These are phyloP conservation scores for Rhododendron ferrugineum DNA, from an alignment of 148 eudicot genomes.

Conservation along the genomic window DNA sequence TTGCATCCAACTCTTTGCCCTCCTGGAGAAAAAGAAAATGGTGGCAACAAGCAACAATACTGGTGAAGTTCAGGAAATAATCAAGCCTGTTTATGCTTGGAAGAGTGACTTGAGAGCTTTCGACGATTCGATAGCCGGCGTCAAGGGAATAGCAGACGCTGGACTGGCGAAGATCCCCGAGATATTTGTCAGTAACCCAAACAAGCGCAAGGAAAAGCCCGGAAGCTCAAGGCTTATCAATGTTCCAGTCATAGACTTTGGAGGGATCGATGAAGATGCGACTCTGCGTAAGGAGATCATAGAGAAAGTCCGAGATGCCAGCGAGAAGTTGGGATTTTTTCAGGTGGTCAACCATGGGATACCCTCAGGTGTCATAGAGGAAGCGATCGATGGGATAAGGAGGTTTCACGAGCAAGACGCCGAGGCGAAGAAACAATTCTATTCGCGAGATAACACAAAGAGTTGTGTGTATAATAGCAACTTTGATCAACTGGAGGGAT, in stretches of 20 bases:
- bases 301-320: constrained; percentile 11
- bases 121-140: constrained; percentile 32
- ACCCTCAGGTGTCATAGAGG: neutral
- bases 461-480: neutral
- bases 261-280: neutral
- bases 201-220: neutral
- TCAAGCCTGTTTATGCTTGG: neutral
- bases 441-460: constrained; percentile 3
- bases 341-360: constrained; percentile 34
- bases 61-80: neutral
- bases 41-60: neutral
- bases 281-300: neutral
- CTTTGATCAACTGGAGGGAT: constrained; percentile 24
- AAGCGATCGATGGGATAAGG: constrained; percentile 3
- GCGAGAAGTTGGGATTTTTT: constrained; percentile 27
- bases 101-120: constrained; percentile 13
- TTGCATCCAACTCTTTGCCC: neutral
- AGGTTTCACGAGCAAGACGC: constrained; percentile 11
- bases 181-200: constrained; percentile 24
- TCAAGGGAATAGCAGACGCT: constrained; percentile 27
- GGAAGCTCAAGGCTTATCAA: neutral
- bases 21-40: neutral
- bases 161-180: constrained; percentile 19
- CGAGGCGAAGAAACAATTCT: constrained; percentile 10
- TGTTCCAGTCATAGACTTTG: constrained; percentile 20